phyloP scores from a whole-genome alignment of 495 filamentous ascomycete species.

The Podospora anserina region DNA sequence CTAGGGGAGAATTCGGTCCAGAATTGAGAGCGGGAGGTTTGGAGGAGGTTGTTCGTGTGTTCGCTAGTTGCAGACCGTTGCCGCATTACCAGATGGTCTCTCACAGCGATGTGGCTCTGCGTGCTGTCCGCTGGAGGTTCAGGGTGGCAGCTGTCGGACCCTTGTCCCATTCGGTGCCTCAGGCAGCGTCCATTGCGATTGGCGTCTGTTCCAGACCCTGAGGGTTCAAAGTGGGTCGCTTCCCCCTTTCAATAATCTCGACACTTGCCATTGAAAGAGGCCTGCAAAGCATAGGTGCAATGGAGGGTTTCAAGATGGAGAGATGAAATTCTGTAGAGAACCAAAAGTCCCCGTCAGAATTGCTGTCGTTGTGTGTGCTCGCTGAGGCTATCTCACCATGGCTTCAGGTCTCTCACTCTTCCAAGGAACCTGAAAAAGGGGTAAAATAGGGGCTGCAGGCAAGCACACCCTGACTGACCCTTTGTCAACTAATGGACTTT shows the following conservation, averaged over 20 bases:
- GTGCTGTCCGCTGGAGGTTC: neutral
- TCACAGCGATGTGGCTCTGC: slow-evolving; percentile 11
- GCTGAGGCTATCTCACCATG: no score
- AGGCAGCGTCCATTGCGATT: neutral
- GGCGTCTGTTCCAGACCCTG: neutral
- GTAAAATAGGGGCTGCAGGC: no score
- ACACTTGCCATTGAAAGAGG: neutral
- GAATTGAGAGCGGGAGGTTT: slow-evolving; percentile 17
- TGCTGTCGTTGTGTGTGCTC: no score
- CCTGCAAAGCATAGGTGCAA: neutral
- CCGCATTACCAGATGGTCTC: slow-evolving; percentile 1
- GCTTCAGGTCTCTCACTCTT: no score
- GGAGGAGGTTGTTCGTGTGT: slow-evolving; percentile 15
- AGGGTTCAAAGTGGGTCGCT: neutral
- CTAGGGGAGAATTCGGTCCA: slow-evolving; percentile 39
- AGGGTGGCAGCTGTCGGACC: slow-evolving; percentile 2
- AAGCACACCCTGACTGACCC: no score
- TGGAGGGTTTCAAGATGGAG: no score
- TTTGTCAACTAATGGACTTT: no score
- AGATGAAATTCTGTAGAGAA: neutral
- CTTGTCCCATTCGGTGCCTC: slow-evolving; percentile 5
- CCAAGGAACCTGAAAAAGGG: no score
- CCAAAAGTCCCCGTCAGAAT: neutral
- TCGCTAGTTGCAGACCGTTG: slow-evolving; percentile 11
- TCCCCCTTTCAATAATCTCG: neutral